Conservation (phyloP, 768 basidiomycete species). For the Kwoniella dendrophila region DNA sequence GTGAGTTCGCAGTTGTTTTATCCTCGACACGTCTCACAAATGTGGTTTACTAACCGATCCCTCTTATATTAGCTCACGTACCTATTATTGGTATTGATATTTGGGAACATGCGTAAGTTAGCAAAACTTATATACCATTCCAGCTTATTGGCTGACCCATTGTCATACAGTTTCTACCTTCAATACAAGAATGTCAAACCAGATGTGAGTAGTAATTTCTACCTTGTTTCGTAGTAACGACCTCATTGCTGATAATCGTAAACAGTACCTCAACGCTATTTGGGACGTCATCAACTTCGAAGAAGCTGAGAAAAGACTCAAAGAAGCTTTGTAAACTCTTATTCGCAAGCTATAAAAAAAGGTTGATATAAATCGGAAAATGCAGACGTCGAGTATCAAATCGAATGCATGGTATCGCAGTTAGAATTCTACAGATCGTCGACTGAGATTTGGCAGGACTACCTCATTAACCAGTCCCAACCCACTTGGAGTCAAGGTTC, state of each 20-base stretch:
- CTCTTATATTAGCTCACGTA: slow-evolving; percentile 63
- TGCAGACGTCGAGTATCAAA: neutral
- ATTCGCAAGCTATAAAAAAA: neutral
- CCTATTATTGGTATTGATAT: slow-evolving; percentile 91
- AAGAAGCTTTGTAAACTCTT: slow-evolving; percentile 40
- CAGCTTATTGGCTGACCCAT: slow-evolving; percentile 62
- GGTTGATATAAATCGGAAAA: neutral
- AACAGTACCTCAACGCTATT: slow-evolving; percentile 87
- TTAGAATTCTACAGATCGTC: neutral
- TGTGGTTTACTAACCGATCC: neutral
- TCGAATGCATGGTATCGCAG: slow-evolving; percentile 7
- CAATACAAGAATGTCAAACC: slow-evolving; percentile 95
- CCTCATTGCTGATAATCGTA: neutral
- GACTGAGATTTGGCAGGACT: neutral
- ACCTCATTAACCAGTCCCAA: neutral
- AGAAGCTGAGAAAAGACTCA: slow-evolving; percentile 77
- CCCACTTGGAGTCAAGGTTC: neutral
- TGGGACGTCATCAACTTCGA: slow-evolving; percentile 97
- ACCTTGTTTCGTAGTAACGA: neutral
- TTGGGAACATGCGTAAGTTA: slow-evolving; percentile 81
- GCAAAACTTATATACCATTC: neutral
- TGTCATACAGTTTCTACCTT: slow-evolving; percentile 67
- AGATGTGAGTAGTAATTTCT: slow-evolving; percentile 66
- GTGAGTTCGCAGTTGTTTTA: slow-evolving; percentile 36
- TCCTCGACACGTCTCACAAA: neutral